Evolutionary conservation across 1,284 basidiomycete genomes (phyloP).

Genomic region (Fomitiporia mediterranea): DNA sequence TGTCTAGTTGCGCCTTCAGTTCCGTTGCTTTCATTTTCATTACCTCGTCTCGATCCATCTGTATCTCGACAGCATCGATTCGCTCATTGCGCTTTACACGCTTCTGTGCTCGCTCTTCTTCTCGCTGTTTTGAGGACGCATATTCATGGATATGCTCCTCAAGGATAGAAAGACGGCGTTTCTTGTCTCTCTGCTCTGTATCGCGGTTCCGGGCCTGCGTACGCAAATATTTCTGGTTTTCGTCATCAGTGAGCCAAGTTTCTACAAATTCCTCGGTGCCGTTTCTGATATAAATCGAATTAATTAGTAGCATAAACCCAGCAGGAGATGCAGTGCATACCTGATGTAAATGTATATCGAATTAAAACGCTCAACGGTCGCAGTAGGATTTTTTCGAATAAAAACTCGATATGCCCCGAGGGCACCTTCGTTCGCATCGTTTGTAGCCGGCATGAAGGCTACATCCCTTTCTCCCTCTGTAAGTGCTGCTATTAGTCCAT

Average conservation of each 20-base stretch:
- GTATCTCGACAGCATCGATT: neutral
- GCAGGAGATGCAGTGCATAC: no score
- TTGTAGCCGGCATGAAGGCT: constrained; percentile 8
- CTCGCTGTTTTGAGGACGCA: neutral
- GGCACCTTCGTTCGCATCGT: constrained; percentile 11
- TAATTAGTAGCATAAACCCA: no score
- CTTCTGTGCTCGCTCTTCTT: neutral
- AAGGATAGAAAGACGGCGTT: neutral
- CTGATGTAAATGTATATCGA: neutral
- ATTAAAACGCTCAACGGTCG: neutral
- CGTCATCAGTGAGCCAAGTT: neutral
- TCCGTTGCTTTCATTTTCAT: neutral
- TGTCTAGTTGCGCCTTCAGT: neutral
- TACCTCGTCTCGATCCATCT: neutral
- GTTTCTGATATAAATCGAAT: neutral
- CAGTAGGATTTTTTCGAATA: neutral
- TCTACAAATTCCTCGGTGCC: neutral
- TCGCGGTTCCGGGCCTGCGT: neutral
- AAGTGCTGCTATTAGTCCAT: neutral
- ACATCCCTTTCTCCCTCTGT: neutral
- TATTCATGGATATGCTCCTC: neutral
- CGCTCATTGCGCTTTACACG: neutral
- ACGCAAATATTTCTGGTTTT: neutral
- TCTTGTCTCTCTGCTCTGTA: neutral
- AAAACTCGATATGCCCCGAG: neutral